Conservation (phyloP, 2,329 filamentous ascomycete species). For the Ceratocystis eucalypticola region DNA sequence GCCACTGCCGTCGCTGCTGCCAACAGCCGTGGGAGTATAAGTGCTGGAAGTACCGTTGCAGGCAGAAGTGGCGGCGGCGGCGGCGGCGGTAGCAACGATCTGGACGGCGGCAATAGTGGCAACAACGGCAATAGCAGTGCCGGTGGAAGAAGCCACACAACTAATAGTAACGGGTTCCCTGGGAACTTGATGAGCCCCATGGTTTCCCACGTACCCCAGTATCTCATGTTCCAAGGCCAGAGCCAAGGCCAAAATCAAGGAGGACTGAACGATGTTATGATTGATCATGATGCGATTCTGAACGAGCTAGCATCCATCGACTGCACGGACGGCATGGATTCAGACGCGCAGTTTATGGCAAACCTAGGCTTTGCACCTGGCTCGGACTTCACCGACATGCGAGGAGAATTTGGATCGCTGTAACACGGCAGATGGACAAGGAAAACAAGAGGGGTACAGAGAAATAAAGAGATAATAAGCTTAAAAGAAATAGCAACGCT, state of each 20-base stretch:
- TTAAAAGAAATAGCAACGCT: constrained; percentile 1
- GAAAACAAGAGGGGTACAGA: neutral
- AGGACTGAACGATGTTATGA: neutral
- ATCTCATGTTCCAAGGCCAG: constrained; percentile 11
- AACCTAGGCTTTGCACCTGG: constrained; percentile 53
- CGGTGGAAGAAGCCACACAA: neutral
- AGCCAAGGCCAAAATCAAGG: neutral
- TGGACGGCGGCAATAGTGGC: neutral
- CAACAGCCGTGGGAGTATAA: neutral
- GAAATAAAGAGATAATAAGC: neutral
- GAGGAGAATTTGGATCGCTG: constrained; percentile 28
- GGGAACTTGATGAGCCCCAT: constrained; percentile 9
- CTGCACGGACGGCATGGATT: constrained; percentile 36
- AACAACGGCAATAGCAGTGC: neutral
- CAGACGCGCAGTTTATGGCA: constrained; percentile 51
- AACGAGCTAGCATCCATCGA: constrained; percentile 41
- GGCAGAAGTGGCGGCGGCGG: neutral
- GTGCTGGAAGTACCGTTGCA: neutral
- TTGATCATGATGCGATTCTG: constrained; percentile 40
- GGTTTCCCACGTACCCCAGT: constrained; percentile 12
- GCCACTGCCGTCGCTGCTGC: neutral
- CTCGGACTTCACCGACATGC: constrained; percentile 43
- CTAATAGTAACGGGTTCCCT: neutral
- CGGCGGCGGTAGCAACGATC: neutral
- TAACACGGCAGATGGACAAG: constrained; percentile 12